Evolutionary conservation across 306 rosid species (phyloP), one percentile per base, ranked within the genome.

Genomic region (Cyamopsis tetragonoloba): DNA sequence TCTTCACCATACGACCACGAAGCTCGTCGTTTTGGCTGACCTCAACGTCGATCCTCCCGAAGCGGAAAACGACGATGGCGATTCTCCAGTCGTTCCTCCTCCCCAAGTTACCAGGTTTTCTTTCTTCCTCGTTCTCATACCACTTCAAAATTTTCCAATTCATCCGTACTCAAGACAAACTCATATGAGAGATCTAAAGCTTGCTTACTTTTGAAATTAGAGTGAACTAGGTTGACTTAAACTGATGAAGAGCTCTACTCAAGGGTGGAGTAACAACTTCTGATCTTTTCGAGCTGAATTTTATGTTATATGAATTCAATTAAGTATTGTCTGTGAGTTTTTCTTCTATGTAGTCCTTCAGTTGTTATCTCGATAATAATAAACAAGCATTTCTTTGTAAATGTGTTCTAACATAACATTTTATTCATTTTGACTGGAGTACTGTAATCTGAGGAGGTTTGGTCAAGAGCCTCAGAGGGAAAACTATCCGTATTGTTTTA

Each of bases 31-130:
- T 64, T 77, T 92, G 44, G 89, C 98, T 4, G 91, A 92, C 84
- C 97, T 89, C 57, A 89, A 89, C 84, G 78, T 79, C 63, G 91
- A 88, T 59, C 97, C 96, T 35, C 90, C 92, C 4, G 95, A 92
- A 77, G 68, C 73, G 18, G 93, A 89, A 61, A 80, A 64, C 6
- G 88, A 84, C 6, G 84, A 74, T 35, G 80, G 70, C 62, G 72
- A 62, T 62, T 80, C 88, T 73, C 18, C 82, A 14, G 85, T 44
- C 42, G 15, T 77, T 13, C 82, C 82, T 55, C 68, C 87, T 31
- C 84, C 91, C 0, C 67, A 70, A 53, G 50, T 62, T 35, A 7
- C 83, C 67, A 83, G 83, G 92, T 84, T 46, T 24, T 22, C 15
- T 46, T 17, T 70, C 41, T 30, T 22, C 8, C 19, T 32, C 37